phyloP scores from a whole-genome alignment of 1,139 yeast genomes.

The Geotrichum phurueaensis region DNA sequence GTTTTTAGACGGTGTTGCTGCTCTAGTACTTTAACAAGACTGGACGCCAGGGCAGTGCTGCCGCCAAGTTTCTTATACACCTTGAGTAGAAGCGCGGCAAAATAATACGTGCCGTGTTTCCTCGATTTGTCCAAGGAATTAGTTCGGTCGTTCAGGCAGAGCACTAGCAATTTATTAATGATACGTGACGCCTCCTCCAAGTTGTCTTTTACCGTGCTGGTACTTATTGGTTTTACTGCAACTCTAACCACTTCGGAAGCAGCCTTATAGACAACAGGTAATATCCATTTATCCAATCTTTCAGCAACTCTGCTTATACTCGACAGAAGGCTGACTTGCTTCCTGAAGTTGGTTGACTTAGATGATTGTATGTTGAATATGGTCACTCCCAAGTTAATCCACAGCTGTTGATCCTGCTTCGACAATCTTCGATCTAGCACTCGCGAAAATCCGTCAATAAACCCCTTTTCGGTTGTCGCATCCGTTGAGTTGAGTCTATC shows the following conservation, averaged over 20 bases:
- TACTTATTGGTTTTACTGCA: neutral
- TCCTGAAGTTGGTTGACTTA: neutral
- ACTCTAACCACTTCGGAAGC: neutral
- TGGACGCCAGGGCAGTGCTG: conserved; percentile 58
- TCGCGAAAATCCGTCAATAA: neutral
- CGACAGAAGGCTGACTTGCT: conserved; percentile 16
- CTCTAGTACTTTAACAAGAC: conserved; percentile 61
- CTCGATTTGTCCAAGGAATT: conserved; percentile 34
- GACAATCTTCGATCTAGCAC: neutral
- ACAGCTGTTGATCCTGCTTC: neutral
- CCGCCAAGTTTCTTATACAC: conserved; percentile 62
- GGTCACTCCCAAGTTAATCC: neutral
- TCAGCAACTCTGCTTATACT: conserved; percentile 54
- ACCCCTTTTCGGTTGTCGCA: neutral
- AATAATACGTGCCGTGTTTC: conserved; percentile 62
- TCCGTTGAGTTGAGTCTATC: neutral
- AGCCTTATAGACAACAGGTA: conserved; percentile 39
- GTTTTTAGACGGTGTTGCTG: conserved; percentile 39
- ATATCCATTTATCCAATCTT: conserved; percentile 59
- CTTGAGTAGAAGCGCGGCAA: conserved; percentile 65
- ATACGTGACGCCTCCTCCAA: conserved; percentile 52
- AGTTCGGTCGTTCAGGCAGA: conserved; percentile 74
- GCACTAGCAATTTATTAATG: conserved; percentile 66
- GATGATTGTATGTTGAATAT: neutral
- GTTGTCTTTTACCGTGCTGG: conserved; percentile 21